These are phyloP conservation scores for Avena eriantha DNA, from an alignment of 176 grass and related monocot species.

Conservation along the genomic window DNA sequence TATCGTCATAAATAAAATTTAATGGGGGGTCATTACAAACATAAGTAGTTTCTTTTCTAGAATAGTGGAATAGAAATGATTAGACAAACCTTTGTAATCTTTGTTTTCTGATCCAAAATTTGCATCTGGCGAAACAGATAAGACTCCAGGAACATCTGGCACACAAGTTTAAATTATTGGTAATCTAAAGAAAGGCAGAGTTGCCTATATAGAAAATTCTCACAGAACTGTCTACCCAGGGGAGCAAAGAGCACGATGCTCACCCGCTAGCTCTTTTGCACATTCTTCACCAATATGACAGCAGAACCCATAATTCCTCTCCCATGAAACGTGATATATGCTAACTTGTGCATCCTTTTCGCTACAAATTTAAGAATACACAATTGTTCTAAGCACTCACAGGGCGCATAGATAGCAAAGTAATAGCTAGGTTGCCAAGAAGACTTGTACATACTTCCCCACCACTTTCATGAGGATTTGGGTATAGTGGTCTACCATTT, in stretches of 20 bases:
- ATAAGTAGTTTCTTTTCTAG: neutral
- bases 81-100: slow-evolving; percentile 66
- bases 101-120: slow-evolving; percentile 70
- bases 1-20: neutral
- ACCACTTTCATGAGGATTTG: slow-evolving; percentile 75
- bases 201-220: neutral
- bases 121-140: slow-evolving; percentile 67
- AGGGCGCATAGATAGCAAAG: slow-evolving; percentile 8
- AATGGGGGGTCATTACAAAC: slow-evolving; percentile 19
- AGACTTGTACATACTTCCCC: slow-evolving; percentile 71
- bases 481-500: slow-evolving; percentile 86
- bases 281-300: slow-evolving; percentile 78
- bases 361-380: slow-evolving; percentile 50
- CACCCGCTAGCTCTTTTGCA: slow-evolving; percentile 71
- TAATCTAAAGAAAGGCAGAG: slow-evolving; percentile 8
- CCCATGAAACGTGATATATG: slow-evolving; percentile 89
- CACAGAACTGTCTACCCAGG: neutral
- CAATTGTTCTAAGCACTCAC: neutral
- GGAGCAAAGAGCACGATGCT: slow-evolving; percentile 22
- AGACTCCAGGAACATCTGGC: slow-evolving; percentile 75
- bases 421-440: slow-evolving; percentile 1
- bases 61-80: neutral
- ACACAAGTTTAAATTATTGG: slow-evolving; percentile 35
- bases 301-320: slow-evolving; percentile 86
- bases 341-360: slow-evolving; percentile 93